These are phyloP conservation scores for Benincasa hispida DNA, from an alignment of 306 rosid species.

Conservation along the genomic window DNA sequence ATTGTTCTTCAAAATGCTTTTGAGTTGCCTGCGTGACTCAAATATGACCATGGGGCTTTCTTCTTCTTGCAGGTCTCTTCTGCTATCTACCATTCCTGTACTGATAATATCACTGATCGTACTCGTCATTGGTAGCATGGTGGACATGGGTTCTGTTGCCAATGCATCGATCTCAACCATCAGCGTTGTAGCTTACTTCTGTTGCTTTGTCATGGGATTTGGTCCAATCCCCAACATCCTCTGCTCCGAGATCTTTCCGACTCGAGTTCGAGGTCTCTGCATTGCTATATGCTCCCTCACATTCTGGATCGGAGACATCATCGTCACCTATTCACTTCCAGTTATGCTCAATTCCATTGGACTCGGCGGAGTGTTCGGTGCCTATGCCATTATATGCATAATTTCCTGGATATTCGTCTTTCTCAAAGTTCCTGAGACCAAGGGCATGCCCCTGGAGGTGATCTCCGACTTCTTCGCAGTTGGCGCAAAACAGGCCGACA, in stretches of 20 bases:
- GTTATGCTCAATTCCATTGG: slow-evolving; percentile 26
- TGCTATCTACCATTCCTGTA: slow-evolving; percentile 21
- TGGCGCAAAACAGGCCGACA: slow-evolving; percentile 20
- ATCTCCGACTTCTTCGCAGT: slow-evolving; percentile 30
- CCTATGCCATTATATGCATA: slow-evolving; percentile 22
- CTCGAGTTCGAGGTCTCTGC: slow-evolving; percentile 32
- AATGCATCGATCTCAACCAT: slow-evolving; percentile 24
- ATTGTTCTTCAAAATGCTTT: background rate
- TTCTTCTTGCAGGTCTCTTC: slow-evolving; percentile 17
- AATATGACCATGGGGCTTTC: background rate
- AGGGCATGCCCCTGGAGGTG: slow-evolving; percentile 34
- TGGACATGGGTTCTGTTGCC: slow-evolving; percentile 16
- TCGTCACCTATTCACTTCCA: slow-evolving; percentile 26
- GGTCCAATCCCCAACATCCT: slow-evolving; percentile 38
- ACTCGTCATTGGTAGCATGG: slow-evolving; percentile 20
- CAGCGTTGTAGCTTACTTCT: slow-evolving; percentile 29
- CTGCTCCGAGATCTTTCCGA: slow-evolving; percentile 32
- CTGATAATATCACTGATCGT: slow-evolving; percentile 19
- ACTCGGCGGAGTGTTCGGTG: slow-evolving; percentile 23
- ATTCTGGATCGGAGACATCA: slow-evolving; percentile 33
- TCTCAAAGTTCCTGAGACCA: slow-evolving; percentile 31
- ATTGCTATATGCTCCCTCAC: slow-evolving; percentile 30
- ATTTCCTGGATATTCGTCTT: slow-evolving; percentile 28
- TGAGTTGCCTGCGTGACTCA: background rate
- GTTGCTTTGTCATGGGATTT: slow-evolving; percentile 29